A percentile compares a stretch with the other conserved stretches of the same genome.
Conservation (phyloP, 176 grass and related monocot genomes). For the Ananas comosus region DNA sequence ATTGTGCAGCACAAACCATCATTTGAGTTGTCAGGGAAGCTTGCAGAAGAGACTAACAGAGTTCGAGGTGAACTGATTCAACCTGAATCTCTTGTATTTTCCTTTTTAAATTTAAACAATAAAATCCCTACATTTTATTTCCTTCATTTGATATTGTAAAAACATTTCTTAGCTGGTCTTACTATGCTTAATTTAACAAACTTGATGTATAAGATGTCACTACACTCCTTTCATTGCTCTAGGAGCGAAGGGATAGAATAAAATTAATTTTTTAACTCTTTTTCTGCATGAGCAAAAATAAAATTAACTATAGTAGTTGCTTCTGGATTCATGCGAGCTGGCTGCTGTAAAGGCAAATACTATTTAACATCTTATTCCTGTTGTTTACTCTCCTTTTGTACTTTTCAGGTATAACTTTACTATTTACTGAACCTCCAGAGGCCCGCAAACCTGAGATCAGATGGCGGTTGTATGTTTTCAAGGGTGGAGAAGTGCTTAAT, state of each 20-base stretch:
- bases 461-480: slow-evolving; percentile 97
- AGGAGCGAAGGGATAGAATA: too few species aligned
- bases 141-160: background rate
- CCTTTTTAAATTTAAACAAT: background rate
- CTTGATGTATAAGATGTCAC: too few species aligned
- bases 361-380: background rate
- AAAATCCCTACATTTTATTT: background rate
- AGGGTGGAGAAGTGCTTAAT: slow-evolving; percentile 71
- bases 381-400: slow-evolving; percentile 3
- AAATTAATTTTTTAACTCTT: too few species aligned
- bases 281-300: too few species aligned
- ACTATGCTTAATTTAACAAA: too few species aligned
- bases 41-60: slow-evolving; percentile 94
- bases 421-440: slow-evolving; percentile 82
- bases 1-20: slow-evolving; percentile 83
- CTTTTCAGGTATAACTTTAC: slow-evolving; percentile 59
- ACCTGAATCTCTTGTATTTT: slow-evolving; percentile 11
- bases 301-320: too few species aligned
- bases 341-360: background rate
- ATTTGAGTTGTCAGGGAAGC: slow-evolving; percentile 96
- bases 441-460: slow-evolving; percentile 66
- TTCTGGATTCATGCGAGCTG: background rate
- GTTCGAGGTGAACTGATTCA: slow-evolving; percentile 47
- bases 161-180: too few species aligned
- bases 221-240: too few species aligned